These are phyloP conservation scores for Bipolaris oryzae DNA, from an alignment of 2,329 filamentous ascomycete species.

Conservation along the genomic window DNA sequence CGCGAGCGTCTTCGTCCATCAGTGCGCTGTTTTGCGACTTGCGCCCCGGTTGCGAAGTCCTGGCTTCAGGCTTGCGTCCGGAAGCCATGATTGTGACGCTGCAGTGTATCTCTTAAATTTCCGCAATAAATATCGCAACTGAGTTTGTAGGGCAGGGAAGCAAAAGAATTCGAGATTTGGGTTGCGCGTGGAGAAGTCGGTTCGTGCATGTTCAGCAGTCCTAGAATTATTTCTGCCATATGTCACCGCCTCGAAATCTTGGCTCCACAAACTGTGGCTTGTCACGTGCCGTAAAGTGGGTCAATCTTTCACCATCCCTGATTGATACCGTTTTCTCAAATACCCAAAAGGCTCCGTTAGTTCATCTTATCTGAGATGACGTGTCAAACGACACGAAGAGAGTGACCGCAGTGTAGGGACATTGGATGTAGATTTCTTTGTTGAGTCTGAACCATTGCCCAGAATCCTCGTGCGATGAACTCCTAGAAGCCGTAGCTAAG, in stretches of 20 bases:
- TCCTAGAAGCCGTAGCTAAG: no score
- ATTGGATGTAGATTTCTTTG: no score
- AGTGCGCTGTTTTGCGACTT: slow-evolving; percentile 32
- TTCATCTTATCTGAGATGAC: no score
- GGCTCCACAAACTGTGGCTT: background rate
- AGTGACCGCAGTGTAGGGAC: no score
- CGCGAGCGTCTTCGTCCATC: slow-evolving; percentile 38
- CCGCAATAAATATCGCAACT: background rate
- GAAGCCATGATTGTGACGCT: slow-evolving; percentile 28
- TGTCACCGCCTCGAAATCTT: slow-evolving; percentile 18
- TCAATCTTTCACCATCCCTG: no score
- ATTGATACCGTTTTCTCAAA: background rate
- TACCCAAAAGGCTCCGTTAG: no score
- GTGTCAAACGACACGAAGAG: no score
- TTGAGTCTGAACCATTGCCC: no score
- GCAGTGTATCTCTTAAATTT: background rate
- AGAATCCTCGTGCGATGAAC: no score
- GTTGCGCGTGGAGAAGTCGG: slow-evolving; percentile 1
- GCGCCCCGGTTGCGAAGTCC: slow-evolving; percentile 23
- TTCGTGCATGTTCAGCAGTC: slow-evolving; percentile 6
- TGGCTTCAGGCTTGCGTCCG: slow-evolving; percentile 25
- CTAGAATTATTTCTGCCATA: slow-evolving; percentile 23
- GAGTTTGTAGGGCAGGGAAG: background rate
- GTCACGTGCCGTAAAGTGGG: no score
- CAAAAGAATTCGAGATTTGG: background rate